These are phyloP conservation scores for Epichloe aotearoae DNA, from an alignment of 2,329 filamentous ascomycete species.

Conservation along the genomic window DNA sequence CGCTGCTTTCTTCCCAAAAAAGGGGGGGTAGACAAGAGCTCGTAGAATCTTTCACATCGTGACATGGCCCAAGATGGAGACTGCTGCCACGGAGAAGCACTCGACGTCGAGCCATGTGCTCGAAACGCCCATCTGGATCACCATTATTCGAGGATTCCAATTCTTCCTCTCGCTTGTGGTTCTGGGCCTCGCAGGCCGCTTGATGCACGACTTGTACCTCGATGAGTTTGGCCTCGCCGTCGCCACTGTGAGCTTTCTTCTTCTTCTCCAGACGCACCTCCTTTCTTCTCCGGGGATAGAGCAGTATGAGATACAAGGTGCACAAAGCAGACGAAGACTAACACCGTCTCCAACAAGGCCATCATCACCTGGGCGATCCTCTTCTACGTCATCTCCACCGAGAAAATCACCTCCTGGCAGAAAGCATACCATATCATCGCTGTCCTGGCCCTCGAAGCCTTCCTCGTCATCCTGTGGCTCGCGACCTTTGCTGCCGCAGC, in stretches of 20 bases:
- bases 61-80: not conserved
- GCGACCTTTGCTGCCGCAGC: slow-evolving; percentile 28
- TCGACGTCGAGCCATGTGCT: slow-evolving; percentile 18
- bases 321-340: not conserved
- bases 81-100: not conserved
- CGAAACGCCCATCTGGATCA: slow-evolving; percentile 29
- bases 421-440: slow-evolving; percentile 30
- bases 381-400: slow-evolving; percentile 27
- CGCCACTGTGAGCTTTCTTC: slow-evolving; percentile 22
- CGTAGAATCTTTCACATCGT: not conserved
- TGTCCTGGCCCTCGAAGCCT: slow-evolving; percentile 27
- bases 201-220: slow-evolving; percentile 28
- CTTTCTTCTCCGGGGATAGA: not conserved
- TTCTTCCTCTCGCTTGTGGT: slow-evolving; percentile 28
- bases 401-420: slow-evolving; percentile 23
- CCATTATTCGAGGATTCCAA: slow-evolving; percentile 26
- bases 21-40: too few relatives aligned
- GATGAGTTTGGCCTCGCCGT: slow-evolving; percentile 27
- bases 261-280: not conserved
- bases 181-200: slow-evolving; percentile 27
- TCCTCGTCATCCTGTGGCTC: slow-evolving; percentile 35
- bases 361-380: slow-evolving; percentile 33
- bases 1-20: not conserved
- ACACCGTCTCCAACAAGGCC: slow-evolving; percentile 19
- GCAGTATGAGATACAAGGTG: too few relatives aligned